Evolutionary conservation across 2,329 filamentous ascomycete genomes (phyloP).

Genomic region (Trichoderma sp.): DNA sequence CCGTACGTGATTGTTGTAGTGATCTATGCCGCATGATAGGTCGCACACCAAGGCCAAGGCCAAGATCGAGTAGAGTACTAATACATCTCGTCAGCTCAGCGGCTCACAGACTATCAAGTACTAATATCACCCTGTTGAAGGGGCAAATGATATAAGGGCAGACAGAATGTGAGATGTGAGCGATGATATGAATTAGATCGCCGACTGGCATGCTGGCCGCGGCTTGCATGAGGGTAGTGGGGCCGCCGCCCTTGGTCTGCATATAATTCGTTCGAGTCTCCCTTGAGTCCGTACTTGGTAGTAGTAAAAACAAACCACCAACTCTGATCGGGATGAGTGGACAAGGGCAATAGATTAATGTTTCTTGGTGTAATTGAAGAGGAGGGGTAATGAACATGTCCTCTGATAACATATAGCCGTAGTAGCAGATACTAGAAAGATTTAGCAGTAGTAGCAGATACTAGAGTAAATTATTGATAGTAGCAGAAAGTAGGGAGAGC

Average conservation of each 20-base stretch:
- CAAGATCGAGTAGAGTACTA: neutral
- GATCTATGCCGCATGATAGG: neutral
- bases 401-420: neutral
- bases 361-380: neutral
- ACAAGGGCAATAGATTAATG: slow-evolving; percentile 1
- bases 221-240: slow-evolving; percentile 18
- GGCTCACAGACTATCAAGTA: neutral
- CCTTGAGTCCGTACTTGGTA: slow-evolving; percentile 5
- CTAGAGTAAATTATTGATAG: too few relatives aligned
- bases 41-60: neutral
- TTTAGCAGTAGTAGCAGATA: too few relatives aligned
- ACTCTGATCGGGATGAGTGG: neutral
- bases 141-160: neutral
- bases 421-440: too few relatives aligned
- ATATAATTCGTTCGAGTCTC: neutral
- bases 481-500: too few relatives aligned
- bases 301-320: slow-evolving; percentile 13
- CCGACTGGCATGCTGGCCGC: slow-evolving; percentile 25
- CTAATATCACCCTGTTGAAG: neutral
- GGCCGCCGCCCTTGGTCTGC: slow-evolving; percentile 15
- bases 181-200: slow-evolving; percentile 23
- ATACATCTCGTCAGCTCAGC: neutral
- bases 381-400: neutral
- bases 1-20: neutral
- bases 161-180: slow-evolving; percentile 27